Base-by-base conservation (phyloP, 78 protist genomes). In the Tieghemostelium lacteum region DNA sequence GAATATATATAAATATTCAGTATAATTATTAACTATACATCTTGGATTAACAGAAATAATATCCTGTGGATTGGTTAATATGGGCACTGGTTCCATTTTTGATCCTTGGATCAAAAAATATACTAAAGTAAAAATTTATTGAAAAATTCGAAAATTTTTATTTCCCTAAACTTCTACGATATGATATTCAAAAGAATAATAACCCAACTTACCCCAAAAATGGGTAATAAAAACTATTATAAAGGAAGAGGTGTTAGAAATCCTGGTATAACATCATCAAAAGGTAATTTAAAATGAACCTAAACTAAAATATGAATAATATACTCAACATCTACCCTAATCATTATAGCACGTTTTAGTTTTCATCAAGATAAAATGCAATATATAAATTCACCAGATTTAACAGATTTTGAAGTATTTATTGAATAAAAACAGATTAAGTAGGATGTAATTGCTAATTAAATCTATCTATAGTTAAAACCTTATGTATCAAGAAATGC, bases 221-320 rank as follows among this genome's bases (percentile, higher is more conserved):
- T 78, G 88, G 88, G 88, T 78, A 78, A 78, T 45, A 78, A 78
- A 57, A 64, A 78, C 42, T 78, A 78, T 52, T 78, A 78, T 66
- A 78, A 78, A 54, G 88, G 88, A 26, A 78, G 88, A 78, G 88
- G 88, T 66, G 88, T 78, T 4, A 37, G 65, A 37, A 65, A 60
- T 37, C 64, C 37, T 16, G 88, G 88, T 66, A 50, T 33, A 17
- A 28, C 49, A 29, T 37, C 63, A 10, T 78, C 88, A 54, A 78
- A 42, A 14, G 74, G 74, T 78, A 70, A 28, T 45, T 10, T 45
- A 45, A 14, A 6, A 45, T 45, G n/a, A n/a, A n/a, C n/a, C n/a
- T n/a, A n/a, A n/a, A n/a, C n/a, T n/a, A n/a, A n/a, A n/a, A 17
- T 61, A 61, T 61, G 33, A 61, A 28, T 61, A 10, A 61, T 22